phyloP scores from a whole-genome alignment of 306 rosid genomes.

The Rubus parviflorus region DNA sequence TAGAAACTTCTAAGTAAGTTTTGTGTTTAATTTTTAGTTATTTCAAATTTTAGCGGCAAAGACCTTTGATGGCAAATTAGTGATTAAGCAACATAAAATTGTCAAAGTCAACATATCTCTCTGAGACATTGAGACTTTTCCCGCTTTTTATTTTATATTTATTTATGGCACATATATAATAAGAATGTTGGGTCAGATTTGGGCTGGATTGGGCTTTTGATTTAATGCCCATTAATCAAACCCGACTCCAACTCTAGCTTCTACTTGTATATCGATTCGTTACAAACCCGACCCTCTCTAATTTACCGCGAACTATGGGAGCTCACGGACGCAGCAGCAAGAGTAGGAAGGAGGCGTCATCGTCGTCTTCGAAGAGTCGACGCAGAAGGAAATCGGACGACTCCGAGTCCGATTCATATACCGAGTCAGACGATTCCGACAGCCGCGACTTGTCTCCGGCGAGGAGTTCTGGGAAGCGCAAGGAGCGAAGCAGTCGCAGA shows the following conservation, averaged over 20 bases:
- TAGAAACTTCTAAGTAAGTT: too few relatives aligned
- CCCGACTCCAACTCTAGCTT: neutral
- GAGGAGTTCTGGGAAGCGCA: constrained; percentile 34
- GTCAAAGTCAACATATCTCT: too few relatives aligned
- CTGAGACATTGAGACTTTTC: too few relatives aligned
- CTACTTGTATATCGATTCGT: neutral
- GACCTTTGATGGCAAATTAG: too few relatives aligned
- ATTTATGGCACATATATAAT: too few relatives aligned
- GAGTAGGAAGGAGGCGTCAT: constrained; percentile 32
- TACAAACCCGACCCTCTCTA: neutral
- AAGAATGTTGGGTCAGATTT: neutral
- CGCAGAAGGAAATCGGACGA: constrained; percentile 42
- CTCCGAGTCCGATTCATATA: constrained; percentile 38
- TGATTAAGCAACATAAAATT: too few relatives aligned
- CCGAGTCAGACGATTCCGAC: constrained; percentile 41
- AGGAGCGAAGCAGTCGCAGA: constrained; percentile 29
- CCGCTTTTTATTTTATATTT: too few relatives aligned
- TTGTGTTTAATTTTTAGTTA: too few relatives aligned
- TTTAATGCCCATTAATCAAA: neutral
- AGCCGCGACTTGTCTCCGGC: constrained; percentile 36
- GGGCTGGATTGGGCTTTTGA: neutral
- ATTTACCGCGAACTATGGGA: constrained; percentile 24
- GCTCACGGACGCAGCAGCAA: constrained; percentile 26
- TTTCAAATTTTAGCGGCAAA: too few relatives aligned
- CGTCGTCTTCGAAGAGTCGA: constrained; percentile 40